These are phyloP conservation scores for Diplocarpon rosae DNA, from an alignment of 2,329 filamentous ascomycete species.

Conservation along the genomic window DNA sequence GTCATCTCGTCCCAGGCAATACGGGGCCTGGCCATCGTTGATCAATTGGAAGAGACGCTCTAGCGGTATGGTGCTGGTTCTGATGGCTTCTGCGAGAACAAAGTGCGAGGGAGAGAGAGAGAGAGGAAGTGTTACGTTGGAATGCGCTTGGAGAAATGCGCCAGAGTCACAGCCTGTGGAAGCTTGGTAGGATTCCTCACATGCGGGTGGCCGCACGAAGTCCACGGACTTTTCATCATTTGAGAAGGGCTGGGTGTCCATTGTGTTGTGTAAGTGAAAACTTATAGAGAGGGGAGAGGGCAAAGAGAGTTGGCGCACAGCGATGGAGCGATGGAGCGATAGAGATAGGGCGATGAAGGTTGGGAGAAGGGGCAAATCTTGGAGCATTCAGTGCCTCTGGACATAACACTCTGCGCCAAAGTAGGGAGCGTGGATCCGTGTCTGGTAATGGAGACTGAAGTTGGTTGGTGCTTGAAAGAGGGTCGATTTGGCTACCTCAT, in stretches of 20 bases:
- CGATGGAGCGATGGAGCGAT: slow-evolving; percentile 6
- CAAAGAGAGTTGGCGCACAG: slow-evolving; percentile 8
- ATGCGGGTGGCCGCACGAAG: not conserved
- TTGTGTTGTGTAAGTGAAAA: slow-evolving; percentile 9
- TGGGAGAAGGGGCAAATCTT: slow-evolving; percentile 14
- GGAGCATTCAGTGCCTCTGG: slow-evolving; percentile 20
- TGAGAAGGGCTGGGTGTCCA: slow-evolving; percentile 20
- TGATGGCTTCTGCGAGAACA: slow-evolving; percentile 41
- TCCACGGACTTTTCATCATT: slow-evolving; percentile 26
- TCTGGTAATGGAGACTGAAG: slow-evolving; percentile 13
- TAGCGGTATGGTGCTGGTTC: slow-evolving; percentile 33
- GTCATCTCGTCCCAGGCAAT: slow-evolving; percentile 38
- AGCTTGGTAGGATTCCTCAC: too few relatives aligned
- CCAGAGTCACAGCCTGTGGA: too few relatives aligned
- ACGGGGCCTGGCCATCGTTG: slow-evolving; percentile 31
- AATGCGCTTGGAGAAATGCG: slow-evolving; percentile 9
- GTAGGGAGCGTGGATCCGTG: slow-evolving; percentile 12
- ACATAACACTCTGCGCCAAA: slow-evolving; percentile 6
- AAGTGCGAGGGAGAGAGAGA: slow-evolving; percentile 24
- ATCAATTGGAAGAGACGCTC: slow-evolving; percentile 33
- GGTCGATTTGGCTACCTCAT: too few relatives aligned
- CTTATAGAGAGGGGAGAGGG: slow-evolving; percentile 1
- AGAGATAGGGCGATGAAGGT: slow-evolving; percentile 10
- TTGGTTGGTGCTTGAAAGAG: slow-evolving; percentile 10
- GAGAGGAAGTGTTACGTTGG: slow-evolving; percentile 5